These are phyloP conservation scores for Salvia miltiorrhiza DNA, from an alignment of 257 asterid species.

Conservation along the genomic window DNA sequence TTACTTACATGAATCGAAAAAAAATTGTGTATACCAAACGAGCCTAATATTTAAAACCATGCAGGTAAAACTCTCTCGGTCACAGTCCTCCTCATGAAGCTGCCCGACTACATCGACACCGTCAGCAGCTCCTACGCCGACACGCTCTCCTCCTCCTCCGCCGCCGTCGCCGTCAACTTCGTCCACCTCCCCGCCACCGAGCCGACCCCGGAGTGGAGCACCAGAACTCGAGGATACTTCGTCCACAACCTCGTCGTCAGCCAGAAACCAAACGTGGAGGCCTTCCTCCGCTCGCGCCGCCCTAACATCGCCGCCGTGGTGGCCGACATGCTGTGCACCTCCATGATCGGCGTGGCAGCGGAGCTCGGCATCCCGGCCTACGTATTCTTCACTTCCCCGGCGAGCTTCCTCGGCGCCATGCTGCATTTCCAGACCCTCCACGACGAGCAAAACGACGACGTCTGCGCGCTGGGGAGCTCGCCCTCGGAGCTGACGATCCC, in stretches of 20 bases:
- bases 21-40: no score
- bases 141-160: conserved; percentile 32
- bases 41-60: no score
- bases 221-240: conserved; percentile 55
- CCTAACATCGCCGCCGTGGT: conserved; percentile 33
- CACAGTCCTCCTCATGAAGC: conserved; percentile 46
- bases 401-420: conserved; percentile 55
- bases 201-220: conserved; percentile 61
- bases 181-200: conserved; percentile 43
- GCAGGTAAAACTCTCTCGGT: conserved; percentile 29
- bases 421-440: conserved; percentile 58
- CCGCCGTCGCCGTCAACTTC: conserved; percentile 29
- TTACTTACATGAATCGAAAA: no score
- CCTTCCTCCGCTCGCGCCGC: conserved; percentile 24
- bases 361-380: conserved; percentile 44
- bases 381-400: conserved; percentile 61
- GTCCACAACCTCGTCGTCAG: conserved; percentile 41
- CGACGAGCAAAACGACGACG: conserved; percentile 40
- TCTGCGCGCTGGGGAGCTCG: conserved; percentile 33
- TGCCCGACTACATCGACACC: conserved; percentile 53
- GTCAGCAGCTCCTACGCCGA: conserved; percentile 48
- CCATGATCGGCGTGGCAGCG: conserved; percentile 51
- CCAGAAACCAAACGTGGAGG: conserved; percentile 40
- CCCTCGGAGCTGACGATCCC: conserved; percentile 29
- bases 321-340: conserved; percentile 61